Evolutionary conservation across 805 yeast genomes (phyloP), one percentile per base, ranked within the genome.

Genomic region (Tetrapisispora arboricola): DNA sequence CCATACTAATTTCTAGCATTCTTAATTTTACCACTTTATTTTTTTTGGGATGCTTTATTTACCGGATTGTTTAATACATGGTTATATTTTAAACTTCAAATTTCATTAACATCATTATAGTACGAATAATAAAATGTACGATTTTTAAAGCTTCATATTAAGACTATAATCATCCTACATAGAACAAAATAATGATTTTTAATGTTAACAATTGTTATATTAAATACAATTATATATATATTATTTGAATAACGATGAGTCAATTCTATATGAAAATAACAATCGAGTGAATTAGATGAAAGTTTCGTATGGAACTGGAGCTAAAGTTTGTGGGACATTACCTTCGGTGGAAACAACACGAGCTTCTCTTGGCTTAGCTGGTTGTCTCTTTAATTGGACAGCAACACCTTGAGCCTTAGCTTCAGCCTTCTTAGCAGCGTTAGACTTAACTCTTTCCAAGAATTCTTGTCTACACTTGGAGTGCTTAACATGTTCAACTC

Each of bases 221-320:
- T 38, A 38, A 38, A 38, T 38, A 38, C 36, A 38, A 38, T 38
- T 38, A 38, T 38, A 38, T 38, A 31, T 38, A 30, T 29, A 32
- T 25, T 38, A 38, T 16, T 18, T 30, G 36, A 31, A 25, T 27
- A 38, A 30, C 27, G 34, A 31, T 32, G 36, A 24, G 26, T 30
- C 33, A 24, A 38, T 31, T 38, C 36, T 30, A 38, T 37, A 37
- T 31, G 35, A 38, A 24, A 24, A 37, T 37, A 30, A 37, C 34
- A 37, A 36, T 38, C 53, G 50, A 44, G 47, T 48, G 51, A 61
- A 44, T 82, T 87, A 92, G 76, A 92, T 92, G 84, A 81, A 90
- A 69, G 98, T 92, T 80, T 92, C 98, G 84, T 92, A 92, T 68
- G 98, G 83, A 76, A 86, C 88, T 73, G 99, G 97, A 68, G 96